A percentile compares a stretch with the other conserved stretches of the same genome.
These are phyloP conservation scores for Xylaria bambusicola DNA, from an alignment of 495 filamentous ascomycete species.

Conservation along the genomic window DNA sequence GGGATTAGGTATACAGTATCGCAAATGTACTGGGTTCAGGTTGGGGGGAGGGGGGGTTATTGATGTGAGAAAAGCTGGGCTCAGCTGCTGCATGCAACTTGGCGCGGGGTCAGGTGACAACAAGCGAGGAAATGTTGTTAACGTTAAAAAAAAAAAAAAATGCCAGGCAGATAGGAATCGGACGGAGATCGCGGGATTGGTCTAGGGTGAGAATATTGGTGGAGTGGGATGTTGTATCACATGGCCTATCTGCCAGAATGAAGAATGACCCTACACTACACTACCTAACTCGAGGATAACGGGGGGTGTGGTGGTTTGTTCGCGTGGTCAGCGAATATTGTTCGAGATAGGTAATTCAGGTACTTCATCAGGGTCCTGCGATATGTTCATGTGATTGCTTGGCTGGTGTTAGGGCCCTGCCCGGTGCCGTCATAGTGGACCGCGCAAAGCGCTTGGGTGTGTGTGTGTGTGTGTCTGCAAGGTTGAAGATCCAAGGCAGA, in stretches of 20 bases:
- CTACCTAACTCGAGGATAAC: too few relatives aligned
- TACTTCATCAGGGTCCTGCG: slow-evolving; percentile 6
- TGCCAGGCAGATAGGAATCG: too few relatives aligned
- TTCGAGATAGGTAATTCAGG: too few relatives aligned
- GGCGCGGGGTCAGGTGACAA: too few relatives aligned
- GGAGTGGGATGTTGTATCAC: not conserved
- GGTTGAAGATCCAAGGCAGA: too few relatives aligned
- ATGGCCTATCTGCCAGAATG: not conserved
- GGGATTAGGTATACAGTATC: not conserved
- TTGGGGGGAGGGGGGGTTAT: not conserved
- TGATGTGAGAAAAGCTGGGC: not conserved
- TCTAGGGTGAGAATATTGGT: not conserved
- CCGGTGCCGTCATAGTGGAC: slow-evolving; percentile 31
- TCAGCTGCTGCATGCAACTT: too few relatives aligned
- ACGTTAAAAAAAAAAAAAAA: too few relatives aligned
- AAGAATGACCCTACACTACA: too few relatives aligned
- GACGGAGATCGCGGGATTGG: not conserved
- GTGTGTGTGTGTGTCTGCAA: too few relatives aligned
- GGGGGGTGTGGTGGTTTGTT: too few relatives aligned
- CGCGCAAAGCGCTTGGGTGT: not conserved
- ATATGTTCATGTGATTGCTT: slow-evolving; percentile 21
- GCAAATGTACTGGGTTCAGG: not conserved
- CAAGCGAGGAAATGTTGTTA: too few relatives aligned
- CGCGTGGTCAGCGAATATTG: too few relatives aligned
- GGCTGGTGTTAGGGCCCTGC: slow-evolving; percentile 12